Evolutionary conservation across 495 filamentous ascomycete genomes (phyloP).

Genomic region (Rusavskia elegans): DNA sequence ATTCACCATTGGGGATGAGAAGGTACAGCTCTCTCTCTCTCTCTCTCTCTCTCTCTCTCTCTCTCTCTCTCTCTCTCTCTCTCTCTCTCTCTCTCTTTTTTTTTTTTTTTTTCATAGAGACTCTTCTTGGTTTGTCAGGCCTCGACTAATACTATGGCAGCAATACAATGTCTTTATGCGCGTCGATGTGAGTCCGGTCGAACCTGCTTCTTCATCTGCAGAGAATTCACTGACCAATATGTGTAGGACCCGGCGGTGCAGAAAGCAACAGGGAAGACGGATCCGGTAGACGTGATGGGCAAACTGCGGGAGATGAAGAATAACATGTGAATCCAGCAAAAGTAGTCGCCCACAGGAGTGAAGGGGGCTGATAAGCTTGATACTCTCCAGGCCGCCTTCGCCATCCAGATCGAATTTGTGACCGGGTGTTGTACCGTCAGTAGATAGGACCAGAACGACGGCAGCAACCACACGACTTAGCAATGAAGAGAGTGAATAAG

Average conservation of each 20-base stretch:
- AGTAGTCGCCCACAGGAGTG: not conserved
- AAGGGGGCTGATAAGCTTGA: not conserved
- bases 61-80: no score
- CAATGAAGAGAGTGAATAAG: no score
- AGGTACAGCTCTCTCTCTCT: conserved; percentile 35
- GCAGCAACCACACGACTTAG: no score
- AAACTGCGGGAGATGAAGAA: conserved; percentile 91
- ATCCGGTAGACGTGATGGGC: conserved; percentile 76
- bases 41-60: no score
- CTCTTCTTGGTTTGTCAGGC: no score
- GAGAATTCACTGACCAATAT: not conserved
- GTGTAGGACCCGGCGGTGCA: conserved; percentile 66
- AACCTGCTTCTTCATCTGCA: not conserved
- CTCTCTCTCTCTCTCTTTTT: no score
- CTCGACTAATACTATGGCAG: conserved; percentile 23
- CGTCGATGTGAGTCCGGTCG: conserved; percentile 46
- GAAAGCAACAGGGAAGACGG: conserved; percentile 65
- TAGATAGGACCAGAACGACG: no score
- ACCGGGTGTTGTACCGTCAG: not conserved
- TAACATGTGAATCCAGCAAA: conserved; percentile 25
- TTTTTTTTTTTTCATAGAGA: no score
- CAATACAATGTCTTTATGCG: conserved; percentile 96
- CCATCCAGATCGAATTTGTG: not conserved
- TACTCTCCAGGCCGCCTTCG: not conserved
- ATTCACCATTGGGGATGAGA: conserved; percentile 96